Conservation (phyloP, 371 early-diverging fungal genomes). For the Dichotomocladium elegans region DNA sequence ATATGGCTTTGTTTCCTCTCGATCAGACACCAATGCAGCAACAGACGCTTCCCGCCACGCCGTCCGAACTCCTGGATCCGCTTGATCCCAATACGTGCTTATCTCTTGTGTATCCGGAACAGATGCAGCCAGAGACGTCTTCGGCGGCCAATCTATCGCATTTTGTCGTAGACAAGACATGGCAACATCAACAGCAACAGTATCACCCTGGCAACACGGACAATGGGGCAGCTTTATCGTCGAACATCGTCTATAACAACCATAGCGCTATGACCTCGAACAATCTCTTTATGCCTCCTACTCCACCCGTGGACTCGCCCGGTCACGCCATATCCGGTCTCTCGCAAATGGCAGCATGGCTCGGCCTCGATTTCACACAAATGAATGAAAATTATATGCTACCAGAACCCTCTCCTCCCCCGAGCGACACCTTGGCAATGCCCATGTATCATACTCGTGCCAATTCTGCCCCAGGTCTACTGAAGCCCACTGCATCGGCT, state of each 20-base stretch:
- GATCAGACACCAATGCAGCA: not conserved
- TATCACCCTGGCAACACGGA: not conserved
- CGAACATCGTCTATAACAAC: no score
- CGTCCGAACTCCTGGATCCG: conserved; percentile 5
- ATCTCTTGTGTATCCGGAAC: not conserved
- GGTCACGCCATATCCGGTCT: not conserved
- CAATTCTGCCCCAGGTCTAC: no score
- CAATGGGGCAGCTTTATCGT: not conserved
- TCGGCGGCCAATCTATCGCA: no score
- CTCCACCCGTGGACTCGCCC: conserved; percentile 10
- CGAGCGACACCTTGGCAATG: no score
- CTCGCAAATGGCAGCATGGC: not conserved
- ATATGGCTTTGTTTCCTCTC: not conserved
- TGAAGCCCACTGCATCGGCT: no score
- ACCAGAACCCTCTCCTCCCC: conserved; percentile 1
- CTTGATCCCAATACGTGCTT: conserved; percentile 8
- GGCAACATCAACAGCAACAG: no score
- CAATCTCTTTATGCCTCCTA: conserved; percentile 4
- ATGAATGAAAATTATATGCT: not conserved
- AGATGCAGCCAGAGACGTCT: not conserved
- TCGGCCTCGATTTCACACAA: not conserved
- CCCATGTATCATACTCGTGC: no score
- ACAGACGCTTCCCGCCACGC: conserved; percentile 3
- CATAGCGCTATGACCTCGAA: not conserved
- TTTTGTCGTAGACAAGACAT: not conserved